Evolutionary conservation across 495 filamentous ascomycete species (phyloP).

Genomic region (Daldinia vernicosa): DNA sequence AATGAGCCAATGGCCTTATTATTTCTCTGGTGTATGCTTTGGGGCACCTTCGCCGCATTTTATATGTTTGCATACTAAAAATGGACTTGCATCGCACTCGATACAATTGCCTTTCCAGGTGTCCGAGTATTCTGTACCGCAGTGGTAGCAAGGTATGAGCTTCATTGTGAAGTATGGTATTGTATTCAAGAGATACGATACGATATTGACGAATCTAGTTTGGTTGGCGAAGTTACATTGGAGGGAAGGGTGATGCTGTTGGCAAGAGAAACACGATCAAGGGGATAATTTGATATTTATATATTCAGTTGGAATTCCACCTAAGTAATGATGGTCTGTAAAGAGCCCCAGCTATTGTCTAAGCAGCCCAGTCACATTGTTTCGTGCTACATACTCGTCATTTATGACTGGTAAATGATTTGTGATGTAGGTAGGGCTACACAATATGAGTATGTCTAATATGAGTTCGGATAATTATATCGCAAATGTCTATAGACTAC

Average conservation of each 20-base stretch:
- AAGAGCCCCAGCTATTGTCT: background rate
- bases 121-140: conserved; percentile 1
- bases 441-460: background rate
- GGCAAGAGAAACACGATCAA: background rate
- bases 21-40: background rate
- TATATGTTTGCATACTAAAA: background rate
- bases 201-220: background rate
- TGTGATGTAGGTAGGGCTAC: background rate
- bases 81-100: background rate
- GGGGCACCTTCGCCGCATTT: background rate
- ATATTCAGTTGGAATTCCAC: background rate
- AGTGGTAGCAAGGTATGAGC: background rate
- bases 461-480: background rate
- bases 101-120: background rate
- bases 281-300: background rate
- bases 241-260: background rate
- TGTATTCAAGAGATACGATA: background rate
- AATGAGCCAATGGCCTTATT: background rate
- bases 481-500: no score
- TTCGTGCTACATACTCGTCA: background rate
- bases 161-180: background rate
- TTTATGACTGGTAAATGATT: background rate
- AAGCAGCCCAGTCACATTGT: background rate
- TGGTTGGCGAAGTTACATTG: background rate
- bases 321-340: background rate